Conservation (phyloP, 2,329 filamentous ascomycete genomes). For the Diaporthe humulicola region DNA sequence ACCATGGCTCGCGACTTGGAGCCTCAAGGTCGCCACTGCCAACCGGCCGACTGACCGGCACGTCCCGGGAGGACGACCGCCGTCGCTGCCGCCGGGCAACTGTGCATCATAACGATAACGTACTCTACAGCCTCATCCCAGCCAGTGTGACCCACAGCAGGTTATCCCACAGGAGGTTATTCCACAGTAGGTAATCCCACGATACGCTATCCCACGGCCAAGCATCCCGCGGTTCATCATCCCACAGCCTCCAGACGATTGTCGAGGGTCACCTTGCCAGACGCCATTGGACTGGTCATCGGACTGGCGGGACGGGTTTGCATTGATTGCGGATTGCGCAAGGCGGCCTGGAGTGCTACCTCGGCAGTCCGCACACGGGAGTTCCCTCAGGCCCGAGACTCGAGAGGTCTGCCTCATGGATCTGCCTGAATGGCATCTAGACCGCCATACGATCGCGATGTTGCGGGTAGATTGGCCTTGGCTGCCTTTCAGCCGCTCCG, state of each 20-base stretch:
- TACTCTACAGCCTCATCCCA: too few species aligned
- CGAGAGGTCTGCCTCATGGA: background rate
- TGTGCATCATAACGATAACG: too few species aligned
- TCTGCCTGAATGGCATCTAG: conserved; percentile 16
- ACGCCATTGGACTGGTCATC: background rate
- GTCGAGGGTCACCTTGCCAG: too few species aligned
- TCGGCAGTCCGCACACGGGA: conserved; percentile 20
- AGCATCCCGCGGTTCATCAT: too few species aligned
- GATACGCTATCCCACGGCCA: too few species aligned
- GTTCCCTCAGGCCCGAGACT: conserved; percentile 2
- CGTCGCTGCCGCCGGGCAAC: conserved; percentile 5
- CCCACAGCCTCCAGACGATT: too few species aligned
- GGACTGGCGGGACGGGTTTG: conserved; percentile 2
- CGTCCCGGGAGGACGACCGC: background rate
- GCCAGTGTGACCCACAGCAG: too few species aligned
- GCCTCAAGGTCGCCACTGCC: conserved; percentile 1
- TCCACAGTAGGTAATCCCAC: too few species aligned
- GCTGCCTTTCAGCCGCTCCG: conserved; percentile 5
- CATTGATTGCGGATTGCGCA: background rate
- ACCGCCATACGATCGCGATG: conserved; percentile 7
- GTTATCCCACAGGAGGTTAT: too few species aligned
- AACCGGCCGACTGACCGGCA: conserved; percentile 4
- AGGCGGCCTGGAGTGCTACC: background rate
- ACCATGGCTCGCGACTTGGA: background rate
- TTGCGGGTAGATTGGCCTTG: conserved; percentile 21